Conservation (phyloP, 2,329 filamentous ascomycete species). For the Tolypocladium nubicola region DNA sequence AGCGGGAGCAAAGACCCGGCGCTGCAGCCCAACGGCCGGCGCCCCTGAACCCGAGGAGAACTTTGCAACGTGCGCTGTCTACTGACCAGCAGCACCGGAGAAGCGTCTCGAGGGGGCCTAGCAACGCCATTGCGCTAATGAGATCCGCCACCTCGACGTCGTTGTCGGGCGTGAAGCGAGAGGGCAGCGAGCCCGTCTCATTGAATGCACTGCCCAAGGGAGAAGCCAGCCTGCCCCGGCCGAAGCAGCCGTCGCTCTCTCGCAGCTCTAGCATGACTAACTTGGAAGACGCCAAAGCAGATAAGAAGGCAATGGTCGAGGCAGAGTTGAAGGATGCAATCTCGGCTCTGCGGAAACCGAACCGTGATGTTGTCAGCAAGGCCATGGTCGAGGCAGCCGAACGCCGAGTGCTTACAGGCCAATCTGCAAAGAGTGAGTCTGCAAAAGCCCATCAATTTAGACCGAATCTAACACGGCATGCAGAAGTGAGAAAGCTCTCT, state of each 20-base stretch:
- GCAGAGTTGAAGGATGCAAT: conserved; percentile 67
- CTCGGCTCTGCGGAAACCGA: conserved; percentile 62
- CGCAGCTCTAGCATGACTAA: conserved; percentile 37
- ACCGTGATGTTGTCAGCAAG: conserved; percentile 58
- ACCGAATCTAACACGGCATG: conserved; percentile 16
- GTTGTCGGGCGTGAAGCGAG: conserved; percentile 54
- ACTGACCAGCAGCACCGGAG: conserved; percentile 44
- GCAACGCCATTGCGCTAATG: conserved; percentile 51
- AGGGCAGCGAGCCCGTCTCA: conserved; percentile 50
- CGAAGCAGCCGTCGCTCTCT: conserved; percentile 27
- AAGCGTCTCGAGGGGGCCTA: conserved; percentile 45
- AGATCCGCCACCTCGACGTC: conserved; percentile 57
- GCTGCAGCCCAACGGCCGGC: conserved; percentile 37
- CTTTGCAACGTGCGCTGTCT: conserved; percentile 51
- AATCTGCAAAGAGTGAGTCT: conserved; percentile 37
- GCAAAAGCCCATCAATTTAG: not conserved
- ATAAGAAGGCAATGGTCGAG: conserved; percentile 56
- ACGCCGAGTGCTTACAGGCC: conserved; percentile 38
- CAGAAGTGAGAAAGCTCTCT: conserved; percentile 42
- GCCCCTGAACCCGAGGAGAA: conserved; percentile 32
- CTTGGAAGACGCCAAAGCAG: conserved; percentile 45
- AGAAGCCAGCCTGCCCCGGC: conserved; percentile 25
- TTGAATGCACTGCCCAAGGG: conserved; percentile 37
- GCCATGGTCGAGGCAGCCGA: conserved; percentile 58
- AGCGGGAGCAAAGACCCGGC: conserved; percentile 39